Base-by-base conservation (phyloP, 345 rosid species). In the Leavenworthia alabamica region DNA sequence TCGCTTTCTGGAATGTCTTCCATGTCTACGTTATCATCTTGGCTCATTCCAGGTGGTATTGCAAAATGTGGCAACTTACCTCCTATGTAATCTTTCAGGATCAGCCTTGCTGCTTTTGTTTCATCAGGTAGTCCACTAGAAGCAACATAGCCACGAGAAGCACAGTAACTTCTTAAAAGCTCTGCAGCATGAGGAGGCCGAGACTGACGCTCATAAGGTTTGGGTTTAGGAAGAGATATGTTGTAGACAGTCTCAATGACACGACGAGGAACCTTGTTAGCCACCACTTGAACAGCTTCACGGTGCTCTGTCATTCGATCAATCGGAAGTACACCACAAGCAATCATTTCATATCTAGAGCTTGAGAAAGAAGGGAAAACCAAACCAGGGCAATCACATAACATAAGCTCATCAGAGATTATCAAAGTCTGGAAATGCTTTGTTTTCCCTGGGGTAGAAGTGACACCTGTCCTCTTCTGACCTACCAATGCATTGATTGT, bases 61-160 rank as follows among this genome's bases (percentile, higher is more conserved):
- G 81, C 78, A 40, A 60, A 84, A 75, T 89, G 97, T 9, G 78
- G 85, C 35, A 93, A 76, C 82, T 86, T 93, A 53, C 99, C 94
- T 56, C 86, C 86, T 49, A 89, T 77, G 65, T 78, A 89, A 72
- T 93, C 96, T 72, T 93, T 93, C 60, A 93, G 75, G 33, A 93
- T 87, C 54, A 55, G 80, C 28, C 96, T 94, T 8, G 97, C 86
- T 51, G 95, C 99, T 71, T 81, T 83, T 8, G 96, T 90, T 67
- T 93, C 96, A 76, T 90, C 96, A 3, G 99, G 99, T 69, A 90
- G 75, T 71, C 97, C 99, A 80, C 97, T 89, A 5, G 99, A 77
- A 49, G 89, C 97, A 35, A 93, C 96, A 39, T 82, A 79, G 14
- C 96, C 86, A 69, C 97, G 87, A 11, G 95, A 88, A 54, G 99